A percentile compares a stretch with the other conserved stretches of the same genome.
Evolutionary conservation across 768 basidiomycete species (phyloP).

Genomic region (Cyclocybe cylindracea): DNA sequence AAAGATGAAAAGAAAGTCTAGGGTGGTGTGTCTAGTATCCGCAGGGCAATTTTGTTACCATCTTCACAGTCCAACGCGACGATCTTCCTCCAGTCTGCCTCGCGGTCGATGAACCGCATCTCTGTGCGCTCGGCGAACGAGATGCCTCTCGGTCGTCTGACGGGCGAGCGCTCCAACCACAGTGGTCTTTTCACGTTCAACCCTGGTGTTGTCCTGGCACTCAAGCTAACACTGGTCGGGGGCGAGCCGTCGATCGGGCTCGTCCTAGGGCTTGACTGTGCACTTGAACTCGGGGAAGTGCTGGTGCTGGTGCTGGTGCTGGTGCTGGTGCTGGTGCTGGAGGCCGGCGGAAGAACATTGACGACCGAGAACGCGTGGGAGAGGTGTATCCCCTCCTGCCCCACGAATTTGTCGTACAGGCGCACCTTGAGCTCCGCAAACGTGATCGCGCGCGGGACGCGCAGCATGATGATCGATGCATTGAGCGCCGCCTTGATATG

Average conservation of each 20-base stretch:
- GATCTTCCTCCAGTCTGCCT: conserved; percentile 62
- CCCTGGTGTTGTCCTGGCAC: no score
- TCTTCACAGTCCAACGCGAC: conserved; percentile 34
- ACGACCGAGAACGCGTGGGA: conserved; percentile 57
- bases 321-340: neutral
- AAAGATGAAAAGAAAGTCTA: conserved; percentile 2
- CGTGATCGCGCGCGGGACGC: conserved; percentile 45
- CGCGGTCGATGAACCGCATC: conserved; percentile 52
- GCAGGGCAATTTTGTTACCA: conserved; percentile 56
- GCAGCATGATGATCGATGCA: conserved; percentile 63
- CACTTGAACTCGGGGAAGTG: no score
- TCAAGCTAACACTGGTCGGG: no score
- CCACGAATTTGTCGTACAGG: conserved; percentile 67
- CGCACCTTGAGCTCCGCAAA: conserved; percentile 56
- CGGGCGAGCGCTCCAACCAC: no score
- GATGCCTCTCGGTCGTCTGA: conserved; percentile 28
- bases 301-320: conserved; percentile 15
- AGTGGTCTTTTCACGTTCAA: no score
- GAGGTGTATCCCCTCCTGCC: conserved; percentile 57
- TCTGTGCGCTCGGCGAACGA: conserved; percentile 30
- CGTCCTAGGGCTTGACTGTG: no score
- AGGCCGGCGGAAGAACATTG: conserved; percentile 40
- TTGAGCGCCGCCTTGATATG: conserved; percentile 67
- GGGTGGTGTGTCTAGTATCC: conserved; percentile 45
- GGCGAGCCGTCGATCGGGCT: no score